These are phyloP conservation scores for Saitozyma podzolica DNA, from an alignment of 768 basidiomycete species.

Conservation along the genomic window DNA sequence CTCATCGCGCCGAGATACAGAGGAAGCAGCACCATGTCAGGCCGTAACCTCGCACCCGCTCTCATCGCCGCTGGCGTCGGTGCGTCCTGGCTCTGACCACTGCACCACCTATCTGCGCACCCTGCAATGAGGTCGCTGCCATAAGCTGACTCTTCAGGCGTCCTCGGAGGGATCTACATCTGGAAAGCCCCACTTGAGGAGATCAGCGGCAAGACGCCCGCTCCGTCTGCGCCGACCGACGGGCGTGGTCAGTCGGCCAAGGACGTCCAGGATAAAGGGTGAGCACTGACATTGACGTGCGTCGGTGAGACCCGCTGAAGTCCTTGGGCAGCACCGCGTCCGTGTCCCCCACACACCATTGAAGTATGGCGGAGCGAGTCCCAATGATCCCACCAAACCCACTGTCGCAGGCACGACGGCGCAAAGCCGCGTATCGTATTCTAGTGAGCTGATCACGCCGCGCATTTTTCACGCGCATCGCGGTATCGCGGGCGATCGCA, in stretches of 20 bases:
- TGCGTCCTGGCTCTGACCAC: conserved; percentile 14
- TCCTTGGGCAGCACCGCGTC: conserved; percentile 9
- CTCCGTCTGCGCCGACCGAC: conserved; percentile 15
- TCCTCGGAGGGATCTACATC: conserved; percentile 45
- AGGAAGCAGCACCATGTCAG: conserved; percentile 19
- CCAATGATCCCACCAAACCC: conserved; percentile 13
- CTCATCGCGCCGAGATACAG: too few species aligned
- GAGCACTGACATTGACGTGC: too few species aligned
- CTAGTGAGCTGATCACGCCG: conserved; percentile 23
- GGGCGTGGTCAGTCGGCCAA: conserved; percentile 38
- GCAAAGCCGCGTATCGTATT: conserved; percentile 20
- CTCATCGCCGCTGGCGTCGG: conserved; percentile 35
- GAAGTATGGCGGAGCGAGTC: conserved; percentile 41
- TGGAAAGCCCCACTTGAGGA: conserved; percentile 44
- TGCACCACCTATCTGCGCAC: not conserved
- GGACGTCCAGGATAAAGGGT: conserved; percentile 14
- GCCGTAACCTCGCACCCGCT: conserved; percentile 26
- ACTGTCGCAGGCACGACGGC: conserved; percentile 45
- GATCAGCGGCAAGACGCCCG: conserved; percentile 31
- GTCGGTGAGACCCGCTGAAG: not conserved
- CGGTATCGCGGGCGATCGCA: not conserved
- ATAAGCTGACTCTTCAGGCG: conserved; percentile 26
- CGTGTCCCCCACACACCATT: conserved; percentile 28
- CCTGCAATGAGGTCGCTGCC: not conserved
- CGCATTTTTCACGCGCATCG: not conserved